Evolutionary conservation across 768 basidiomycete species (phyloP), one percentile per base, ranked within the genome.

Genomic region (Pleurotus eryngii): DNA sequence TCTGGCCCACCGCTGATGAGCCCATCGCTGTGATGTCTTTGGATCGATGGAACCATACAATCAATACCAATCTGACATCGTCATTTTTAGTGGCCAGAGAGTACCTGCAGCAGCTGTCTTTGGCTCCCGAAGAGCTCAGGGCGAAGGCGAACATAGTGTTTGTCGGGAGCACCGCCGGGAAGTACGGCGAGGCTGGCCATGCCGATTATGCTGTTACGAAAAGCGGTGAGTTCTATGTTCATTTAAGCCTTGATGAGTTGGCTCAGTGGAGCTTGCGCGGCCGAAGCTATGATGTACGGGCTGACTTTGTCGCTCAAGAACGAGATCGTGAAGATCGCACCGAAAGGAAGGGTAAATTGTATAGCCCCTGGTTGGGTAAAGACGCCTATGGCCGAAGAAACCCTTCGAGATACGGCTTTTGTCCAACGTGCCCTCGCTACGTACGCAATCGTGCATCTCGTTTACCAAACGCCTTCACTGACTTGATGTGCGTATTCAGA

Each of bases 281-380:
- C 49, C 35, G 15, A 17, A 87, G 87, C 81, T 4, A 77, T 88
- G 74, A 89, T 89, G 87, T 85, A 87, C 59, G 90, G 88, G 1
- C 65, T 90, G 35, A 81, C 81, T 3, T 70, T 85, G 62, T 75
- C 83, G 4, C 75, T 90, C 61, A 90, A 91, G 72, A 91, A 90
- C 67, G 89, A 92, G 70, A 89, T 90, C 55, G 89, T 92, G 46
- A 82, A 82, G 69, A 81, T 90, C 58, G 87, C 88, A 0, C 85
- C 87, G 0, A 76, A 69, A 55, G 90, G 81, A 0, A 76, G 89
- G n/a, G 87, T 90, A 3, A 90, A 90, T 61, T 74, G 76, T 45
- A 75, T 91, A 15, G 85, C 80, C 0, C 89, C 89, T 3, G 87
- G 87, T 4, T 89, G 84, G 83, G 81, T 83, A 5, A 75, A 67